Base-by-base conservation (phyloP, 805 yeast species). In the Metschnikowia peoriensis region DNA sequence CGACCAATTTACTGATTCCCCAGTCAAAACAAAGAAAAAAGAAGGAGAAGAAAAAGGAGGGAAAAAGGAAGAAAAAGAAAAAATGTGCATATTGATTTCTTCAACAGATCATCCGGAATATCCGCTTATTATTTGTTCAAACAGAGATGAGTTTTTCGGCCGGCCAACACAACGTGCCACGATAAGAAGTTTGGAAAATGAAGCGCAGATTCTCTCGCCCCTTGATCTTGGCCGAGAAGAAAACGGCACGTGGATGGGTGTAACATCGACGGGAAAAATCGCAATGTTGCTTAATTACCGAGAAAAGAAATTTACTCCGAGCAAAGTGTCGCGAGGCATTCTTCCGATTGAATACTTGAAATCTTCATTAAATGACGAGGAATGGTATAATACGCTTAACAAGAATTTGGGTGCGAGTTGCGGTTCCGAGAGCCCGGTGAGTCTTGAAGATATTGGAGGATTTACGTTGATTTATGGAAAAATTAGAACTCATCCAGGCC, bases 241-340 rank as follows among this genome's bases (percentile, higher is more conserved):
- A 50, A 89, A 82, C 56, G 97, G 99, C 1, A 89, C 97, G 0
- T 94, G 99, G 99, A 81, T 89, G 1, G 97, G 96, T 0, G 78
- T 87, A 1, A 77, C 82, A 40, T 72, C 72, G 32, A 64, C 60
- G 2, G 89, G 89, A 0, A 76, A 78, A 53, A 52, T 92, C 1
- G 88, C 96, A 0, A 87, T 87, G 2, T 75, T 93, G 28, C 84
- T 94, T 15, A 93, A 93, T 65, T 84, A 81, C 64, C 71, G 88
- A 45, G 94, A 87, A 59, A 67, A 69, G 46, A 57, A 61, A 3
- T 41, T 28, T 16, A 44, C 55, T 1, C 50, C 63, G 12, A 65
- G 76, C 46, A 71, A 71, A 42, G 64, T 81, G 1, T 81, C 86
- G 1, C 68, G 88, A 41, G 88, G 88, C 1, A 55, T 74, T 11